phyloP scores from a whole-genome alignment of 2,329 filamentous ascomycete species.

The Nectriaceae sp. region DNA sequence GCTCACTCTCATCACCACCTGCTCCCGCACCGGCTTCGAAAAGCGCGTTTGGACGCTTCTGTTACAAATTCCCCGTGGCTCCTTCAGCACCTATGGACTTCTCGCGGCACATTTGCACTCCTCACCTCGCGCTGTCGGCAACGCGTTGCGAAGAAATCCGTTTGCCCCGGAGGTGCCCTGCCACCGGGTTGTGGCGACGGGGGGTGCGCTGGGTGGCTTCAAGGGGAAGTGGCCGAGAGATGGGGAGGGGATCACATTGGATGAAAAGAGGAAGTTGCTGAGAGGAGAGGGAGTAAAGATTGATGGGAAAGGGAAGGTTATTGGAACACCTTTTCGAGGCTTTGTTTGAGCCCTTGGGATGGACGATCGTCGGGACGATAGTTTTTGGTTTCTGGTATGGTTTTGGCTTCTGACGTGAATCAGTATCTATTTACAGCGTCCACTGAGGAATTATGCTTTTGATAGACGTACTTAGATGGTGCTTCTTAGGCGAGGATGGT shows the following conservation, averaged over 20 bases:
- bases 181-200: conserved; percentile 76
- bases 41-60: conserved; percentile 70
- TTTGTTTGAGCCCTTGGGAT: conserved; percentile 24
- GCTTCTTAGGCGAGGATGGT: too few species aligned
- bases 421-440: too few species aligned
- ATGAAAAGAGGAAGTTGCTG: conserved; percentile 64
- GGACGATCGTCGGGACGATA: too few species aligned
- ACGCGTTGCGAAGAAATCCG: conserved; percentile 75
- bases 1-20: conserved; percentile 47
- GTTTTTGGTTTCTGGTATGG: too few species aligned
- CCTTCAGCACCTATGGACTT: conserved; percentile 76
- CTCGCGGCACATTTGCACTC: conserved; percentile 69
- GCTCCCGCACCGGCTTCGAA: conserved; percentile 54
- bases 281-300: conserved; percentile 66
- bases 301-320: conserved; percentile 58
- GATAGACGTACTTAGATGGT: too few species aligned
- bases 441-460: too few species aligned
- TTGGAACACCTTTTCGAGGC: conserved; percentile 53
- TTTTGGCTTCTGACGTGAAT: too few species aligned
- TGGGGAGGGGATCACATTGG: conserved; percentile 62
- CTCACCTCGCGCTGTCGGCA: conserved; percentile 76
- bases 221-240: conserved; percentile 65
- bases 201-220: conserved; percentile 71
- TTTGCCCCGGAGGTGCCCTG: conserved; percentile 83
- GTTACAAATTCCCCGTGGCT: conserved; percentile 74